These are phyloP conservation scores for Phanerodontia chrysosporium DNA, from an alignment of 768 basidiomycete genomes.

Conservation along the genomic window DNA sequence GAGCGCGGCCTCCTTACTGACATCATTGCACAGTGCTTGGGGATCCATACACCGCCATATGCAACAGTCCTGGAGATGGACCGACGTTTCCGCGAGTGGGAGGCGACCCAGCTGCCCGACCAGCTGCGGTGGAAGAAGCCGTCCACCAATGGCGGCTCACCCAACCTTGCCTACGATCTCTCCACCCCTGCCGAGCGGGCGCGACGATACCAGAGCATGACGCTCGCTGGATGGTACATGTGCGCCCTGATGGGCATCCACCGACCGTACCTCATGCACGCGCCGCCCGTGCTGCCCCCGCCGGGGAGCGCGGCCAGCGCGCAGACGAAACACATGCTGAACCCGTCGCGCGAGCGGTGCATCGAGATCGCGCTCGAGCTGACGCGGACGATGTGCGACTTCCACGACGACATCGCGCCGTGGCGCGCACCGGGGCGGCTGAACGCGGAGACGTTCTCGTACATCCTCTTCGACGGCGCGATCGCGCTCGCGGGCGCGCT, in stretches of 20 bases:
- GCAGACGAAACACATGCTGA: conserved; percentile 24
- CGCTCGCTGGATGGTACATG: conserved; percentile 44
- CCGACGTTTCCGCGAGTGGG: conserved; percentile 41
- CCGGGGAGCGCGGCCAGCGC: conserved; percentile 18
- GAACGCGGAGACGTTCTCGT: conserved; percentile 17
- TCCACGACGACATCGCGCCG: conserved; percentile 24
- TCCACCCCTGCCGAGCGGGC: conserved; percentile 27
- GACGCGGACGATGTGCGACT: conserved; percentile 39
- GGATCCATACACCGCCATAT: conserved; percentile 21
- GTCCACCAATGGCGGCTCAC: conserved; percentile 2
- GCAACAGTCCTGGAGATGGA: conserved; percentile 38
- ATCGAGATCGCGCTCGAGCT: conserved; percentile 38
- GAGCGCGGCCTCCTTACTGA: not conserved
- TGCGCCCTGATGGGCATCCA: conserved; percentile 42
- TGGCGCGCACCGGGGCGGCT: conserved; percentile 18
- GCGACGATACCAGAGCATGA: conserved; percentile 39
- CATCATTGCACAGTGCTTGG: conserved; percentile 15
- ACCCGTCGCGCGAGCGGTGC: conserved; percentile 32
- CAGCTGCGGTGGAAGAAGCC: conserved; percentile 35
- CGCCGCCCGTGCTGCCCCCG: conserved; percentile 17
- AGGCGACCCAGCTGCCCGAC: conserved; percentile 34
- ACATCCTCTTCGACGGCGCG: conserved; percentile 40
- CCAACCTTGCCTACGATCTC: not conserved
- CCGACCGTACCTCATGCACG: conserved; percentile 37
- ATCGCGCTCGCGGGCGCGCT: conserved; percentile 41